Evolutionary conservation across 2,329 filamentous ascomycete species (phyloP), one percentile per base, ranked within the genome.

Genomic region (Pleoardoris graminearum): DNA sequence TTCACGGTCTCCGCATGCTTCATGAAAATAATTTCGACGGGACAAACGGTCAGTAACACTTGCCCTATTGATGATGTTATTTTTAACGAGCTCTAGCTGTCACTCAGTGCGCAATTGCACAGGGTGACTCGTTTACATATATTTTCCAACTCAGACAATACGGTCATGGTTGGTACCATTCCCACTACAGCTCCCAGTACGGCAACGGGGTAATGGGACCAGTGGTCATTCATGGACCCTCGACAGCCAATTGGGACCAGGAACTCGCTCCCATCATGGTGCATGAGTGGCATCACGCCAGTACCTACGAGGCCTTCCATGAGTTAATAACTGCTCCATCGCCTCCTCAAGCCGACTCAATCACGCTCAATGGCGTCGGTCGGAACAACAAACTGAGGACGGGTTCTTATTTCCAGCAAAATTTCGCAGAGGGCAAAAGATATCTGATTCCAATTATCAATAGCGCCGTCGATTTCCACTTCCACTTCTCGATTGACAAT

Each of bases 1-100:
- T 78, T 69, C 84, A 87, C 63, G 85, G 80, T 0, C 46, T 87
- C 45, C 76, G 82, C 3, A 82, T 63, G 75, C 76, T 59, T 53
- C 69, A 76, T 57, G 80, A 76, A 45, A 80, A 78, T 55, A 68
- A 79, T 41, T 75, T 79, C 56, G 84, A 87, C 61, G 85, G 85
- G 37, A 82, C 84, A 3, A 74, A 75, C 21, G 77, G 76, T 45
- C 12, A 46, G 37, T 45, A 30, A 7, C 14, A 3, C 8, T 25
- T n/a, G 21, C 29, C 4, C 3, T 12, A 6, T 7, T 29, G 11
- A 7, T n/a, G n/a, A 19, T 19, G 17, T 14, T 16, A 16, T n/a
- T 10, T 11, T 29, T 53, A 36, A 43, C 16, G 3, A 11, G 21
- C 16, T 10, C 4, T 27, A 57, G 76, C 75, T 30, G 62, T 77